A percentile compares a stretch with the other conserved stretches of the same genome.
phyloP scores from a whole-genome alignment of 2,329 filamentous ascomycete genomes.

The Verticillium zaregamsianum region DNA sequence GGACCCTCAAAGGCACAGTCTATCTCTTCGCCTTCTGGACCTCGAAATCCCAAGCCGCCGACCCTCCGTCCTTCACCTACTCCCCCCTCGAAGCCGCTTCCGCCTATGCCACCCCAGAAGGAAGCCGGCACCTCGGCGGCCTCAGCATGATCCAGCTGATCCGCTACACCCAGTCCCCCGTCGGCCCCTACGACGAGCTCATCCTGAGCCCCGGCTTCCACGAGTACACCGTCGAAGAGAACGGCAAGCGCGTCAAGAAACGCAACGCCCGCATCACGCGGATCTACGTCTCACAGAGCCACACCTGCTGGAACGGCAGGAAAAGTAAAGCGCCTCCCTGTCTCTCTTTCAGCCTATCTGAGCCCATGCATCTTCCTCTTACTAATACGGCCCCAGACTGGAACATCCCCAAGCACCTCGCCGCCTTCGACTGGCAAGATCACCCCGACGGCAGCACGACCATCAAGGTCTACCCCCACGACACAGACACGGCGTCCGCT shows the following conservation, averaged over 20 bases:
- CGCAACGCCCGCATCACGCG: conserved; percentile 41
- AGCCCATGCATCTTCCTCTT: background rate
- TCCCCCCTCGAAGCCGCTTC: conserved; percentile 42
- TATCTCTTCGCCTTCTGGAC: conserved; percentile 40
- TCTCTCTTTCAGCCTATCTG: background rate
- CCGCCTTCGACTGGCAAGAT: conserved; percentile 42
- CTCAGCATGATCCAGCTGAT: conserved; percentile 46
- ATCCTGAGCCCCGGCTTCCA: conserved; percentile 43
- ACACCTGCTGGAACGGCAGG: conserved; percentile 49
- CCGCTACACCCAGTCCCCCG: conserved; percentile 45
- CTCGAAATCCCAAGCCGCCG: conserved; percentile 19
- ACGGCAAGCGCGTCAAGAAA: conserved; percentile 24
- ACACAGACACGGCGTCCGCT: conserved; percentile 21
- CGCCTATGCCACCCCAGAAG: conserved; percentile 22
- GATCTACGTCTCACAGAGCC: conserved; percentile 50
- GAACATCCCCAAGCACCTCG: conserved; percentile 53
- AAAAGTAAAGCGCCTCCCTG: conserved; percentile 30
- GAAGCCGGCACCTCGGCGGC: conserved; percentile 37
- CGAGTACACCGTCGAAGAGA: conserved; percentile 31
- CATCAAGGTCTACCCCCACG: conserved; percentile 41
- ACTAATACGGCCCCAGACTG: conserved; percentile 33
- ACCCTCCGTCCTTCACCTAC: conserved; percentile 34
- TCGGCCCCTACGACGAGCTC: conserved; percentile 51
- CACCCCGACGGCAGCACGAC: conserved; percentile 28
- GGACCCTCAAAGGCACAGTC: conserved; percentile 39